Percentiles rank a stretch among this genome's conserved stretches.
phyloP scores from a whole-genome alignment of 2,329 filamentous ascomycete species.

The Simplicillium aogashimaense region DNA sequence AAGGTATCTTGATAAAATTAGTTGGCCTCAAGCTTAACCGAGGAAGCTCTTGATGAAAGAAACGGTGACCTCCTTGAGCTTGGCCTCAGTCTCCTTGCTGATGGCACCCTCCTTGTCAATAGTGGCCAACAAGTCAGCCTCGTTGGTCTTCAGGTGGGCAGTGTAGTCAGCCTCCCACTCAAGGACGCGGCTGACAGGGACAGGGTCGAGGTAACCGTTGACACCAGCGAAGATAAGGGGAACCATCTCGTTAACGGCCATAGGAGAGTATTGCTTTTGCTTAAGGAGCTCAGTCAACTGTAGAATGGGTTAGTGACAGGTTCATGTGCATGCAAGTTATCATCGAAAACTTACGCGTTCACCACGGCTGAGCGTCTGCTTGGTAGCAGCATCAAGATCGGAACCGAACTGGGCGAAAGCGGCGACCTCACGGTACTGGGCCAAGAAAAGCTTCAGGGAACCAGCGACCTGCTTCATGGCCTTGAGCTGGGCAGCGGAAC shows the following conservation, averaged over 20 bases:
- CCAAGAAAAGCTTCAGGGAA: constrained; percentile 99
- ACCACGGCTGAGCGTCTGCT: constrained; percentile 97
- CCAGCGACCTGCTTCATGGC: constrained; percentile 99
- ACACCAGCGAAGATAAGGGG: constrained; percentile 98
- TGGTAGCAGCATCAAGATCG: constrained; percentile 96
- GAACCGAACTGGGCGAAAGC: constrained; percentile 99
- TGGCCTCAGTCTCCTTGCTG: constrained; percentile 86
- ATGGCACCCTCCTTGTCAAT: constrained; percentile 95
- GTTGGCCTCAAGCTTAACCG: constrained; percentile 29
- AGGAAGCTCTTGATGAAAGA: constrained; percentile 93
- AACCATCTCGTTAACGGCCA: constrained; percentile 99
- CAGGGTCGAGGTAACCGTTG: constrained; percentile 83
- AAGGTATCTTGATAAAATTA: constrained; percentile 16
- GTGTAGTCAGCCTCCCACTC: constrained; percentile 94
- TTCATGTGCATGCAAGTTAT: neutral
- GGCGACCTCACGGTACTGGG: constrained; percentile 99
- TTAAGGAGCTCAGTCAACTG: constrained; percentile 97
- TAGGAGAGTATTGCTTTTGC: constrained; percentile 99
- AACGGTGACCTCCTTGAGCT: constrained; percentile 65
- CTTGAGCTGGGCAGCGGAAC: constrained; percentile 98
- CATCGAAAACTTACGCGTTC: constrained; percentile 75
- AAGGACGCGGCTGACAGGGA: constrained; percentile 87
- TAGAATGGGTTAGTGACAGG: constrained; percentile 27
- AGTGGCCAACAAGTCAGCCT: constrained; percentile 69
- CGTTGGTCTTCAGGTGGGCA: constrained; percentile 82